phyloP scores from a whole-genome alignment of 371 early-diverging fungal species.

The Actinomucor elegans region DNA sequence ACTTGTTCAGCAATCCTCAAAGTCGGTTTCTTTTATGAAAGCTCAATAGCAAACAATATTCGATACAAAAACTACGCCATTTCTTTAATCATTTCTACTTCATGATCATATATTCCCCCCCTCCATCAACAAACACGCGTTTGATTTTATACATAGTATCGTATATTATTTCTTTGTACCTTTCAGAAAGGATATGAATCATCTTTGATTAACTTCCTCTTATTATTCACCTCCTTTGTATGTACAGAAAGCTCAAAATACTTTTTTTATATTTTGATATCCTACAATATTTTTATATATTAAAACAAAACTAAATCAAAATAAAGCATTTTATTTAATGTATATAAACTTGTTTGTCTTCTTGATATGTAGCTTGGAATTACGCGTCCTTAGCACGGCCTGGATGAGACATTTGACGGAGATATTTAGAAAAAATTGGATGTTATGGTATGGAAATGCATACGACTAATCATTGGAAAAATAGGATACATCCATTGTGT shows the following conservation, averaged over 20 bases:
- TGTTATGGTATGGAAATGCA: too few species aligned
- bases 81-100: background rate
- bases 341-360: too few species aligned
- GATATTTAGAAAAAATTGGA: too few species aligned
- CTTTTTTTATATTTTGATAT: constrained; percentile 3
- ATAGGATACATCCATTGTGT: too few species aligned
- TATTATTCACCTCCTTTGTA: background rate
- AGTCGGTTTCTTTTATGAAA: background rate
- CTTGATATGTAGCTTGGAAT: too few species aligned
- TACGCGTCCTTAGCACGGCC: too few species aligned
- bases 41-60: background rate
- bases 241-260: constrained; percentile 11
- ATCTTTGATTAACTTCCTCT: background rate
- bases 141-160: too few species aligned
- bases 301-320: constrained; percentile 1
- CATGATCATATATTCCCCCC: constrained; percentile 9
- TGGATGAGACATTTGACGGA: too few species aligned
- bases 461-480: too few species aligned
- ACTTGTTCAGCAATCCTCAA: too few species aligned
- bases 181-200: background rate
- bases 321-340: constrained; percentile 4
- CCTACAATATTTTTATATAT: background rate
- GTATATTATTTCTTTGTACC: background rate
- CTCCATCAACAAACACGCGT: background rate
- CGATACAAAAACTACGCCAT: background rate